These are phyloP conservation scores for Rhizopus stolonifer DNA, from an alignment of 371 early-diverging fungal genomes.

Conservation along the genomic window DNA sequence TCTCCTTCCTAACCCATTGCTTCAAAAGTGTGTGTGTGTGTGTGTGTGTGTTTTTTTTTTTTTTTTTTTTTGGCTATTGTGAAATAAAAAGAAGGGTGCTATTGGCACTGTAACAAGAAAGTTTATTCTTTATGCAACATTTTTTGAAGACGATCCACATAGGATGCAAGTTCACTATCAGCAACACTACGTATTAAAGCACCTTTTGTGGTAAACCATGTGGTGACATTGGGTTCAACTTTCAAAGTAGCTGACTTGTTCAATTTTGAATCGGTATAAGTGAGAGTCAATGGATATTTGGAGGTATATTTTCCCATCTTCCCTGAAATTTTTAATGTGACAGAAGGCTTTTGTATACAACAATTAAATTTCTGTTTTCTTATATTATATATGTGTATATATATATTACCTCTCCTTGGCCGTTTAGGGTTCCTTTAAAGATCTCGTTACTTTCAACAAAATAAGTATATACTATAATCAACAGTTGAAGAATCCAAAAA, in stretches of 20 bases:
- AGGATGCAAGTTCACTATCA: slow-evolving; percentile 29
- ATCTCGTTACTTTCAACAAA: slow-evolving; percentile 39
- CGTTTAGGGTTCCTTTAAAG: slow-evolving; percentile 33
- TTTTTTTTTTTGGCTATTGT: neutral
- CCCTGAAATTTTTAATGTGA: slow-evolving; percentile 23
- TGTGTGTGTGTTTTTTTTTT: neutral
- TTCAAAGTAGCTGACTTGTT: slow-evolving; percentile 13
- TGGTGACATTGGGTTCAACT: slow-evolving; percentile 24
- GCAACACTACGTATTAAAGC: slow-evolving; percentile 18
- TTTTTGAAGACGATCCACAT: slow-evolving; percentile 10
- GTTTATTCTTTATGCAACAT: slow-evolving; percentile 28
- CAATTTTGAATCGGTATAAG: slow-evolving; percentile 19
- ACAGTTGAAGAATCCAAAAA: slow-evolving; percentile 35
- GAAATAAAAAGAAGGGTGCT: neutral
- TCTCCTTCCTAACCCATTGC: too few species aligned
- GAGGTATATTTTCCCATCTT: slow-evolving; percentile 29
- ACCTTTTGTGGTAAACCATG: slow-evolving; percentile 41
- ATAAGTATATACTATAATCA: slow-evolving; percentile 22
- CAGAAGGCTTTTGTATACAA: slow-evolving; percentile 15
- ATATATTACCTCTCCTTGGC: slow-evolving; percentile 25
- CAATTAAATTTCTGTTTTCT: neutral
- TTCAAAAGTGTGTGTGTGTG: too few species aligned
- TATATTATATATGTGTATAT: neutral
- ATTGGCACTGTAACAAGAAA: too few species aligned
- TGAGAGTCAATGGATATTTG: slow-evolving; percentile 21